A percentile compares a stretch with the other conserved stretches of the same genome.
phyloP scores from a whole-genome alignment of 345 rosid genomes.

The Turritis glabra region DNA sequence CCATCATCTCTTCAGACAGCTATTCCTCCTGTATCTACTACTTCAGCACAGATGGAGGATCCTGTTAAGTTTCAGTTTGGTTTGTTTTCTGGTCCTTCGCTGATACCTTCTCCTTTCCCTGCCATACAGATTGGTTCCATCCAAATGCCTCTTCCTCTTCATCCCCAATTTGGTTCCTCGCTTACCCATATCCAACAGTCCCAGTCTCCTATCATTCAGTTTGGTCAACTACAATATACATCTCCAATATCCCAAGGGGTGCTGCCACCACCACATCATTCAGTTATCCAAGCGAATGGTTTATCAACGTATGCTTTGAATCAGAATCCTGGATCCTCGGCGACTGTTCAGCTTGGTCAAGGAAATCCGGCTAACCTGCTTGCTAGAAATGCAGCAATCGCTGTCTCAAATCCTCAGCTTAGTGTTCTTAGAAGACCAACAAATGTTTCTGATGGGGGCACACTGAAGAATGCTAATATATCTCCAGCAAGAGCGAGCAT shows the following conservation, averaged over 20 bases:
- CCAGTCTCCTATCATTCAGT: constrained; percentile 82
- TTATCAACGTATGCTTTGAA: constrained; percentile 47
- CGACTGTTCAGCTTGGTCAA: constrained; percentile 51
- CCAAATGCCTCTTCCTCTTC: constrained; percentile 98
- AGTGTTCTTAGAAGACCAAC: constrained; percentile 49
- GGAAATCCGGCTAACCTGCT: constrained; percentile 39
- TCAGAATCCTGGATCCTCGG: constrained; percentile 53
- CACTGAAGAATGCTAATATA: constrained; percentile 39
- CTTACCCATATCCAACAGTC: constrained; percentile 62
- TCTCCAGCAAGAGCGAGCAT: constrained; percentile 43
- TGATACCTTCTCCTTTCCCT: constrained; percentile 90
- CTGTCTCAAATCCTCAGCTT: constrained; percentile 50
- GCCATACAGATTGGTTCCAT: constrained; percentile 99
- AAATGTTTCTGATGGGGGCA: constrained; percentile 48
- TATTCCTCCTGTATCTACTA: constrained; percentile 42
- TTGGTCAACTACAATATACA: constrained; percentile 84
- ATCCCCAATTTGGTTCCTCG: constrained; percentile 70
- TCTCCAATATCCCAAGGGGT: constrained; percentile 79
- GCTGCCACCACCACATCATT: constrained; percentile 62
- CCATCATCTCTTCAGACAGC: constrained; percentile 53
- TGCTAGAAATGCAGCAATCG: constrained; percentile 39
- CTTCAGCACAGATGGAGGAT: constrained; percentile 55
- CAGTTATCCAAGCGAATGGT: constrained; percentile 56
- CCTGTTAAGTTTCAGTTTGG: constrained; percentile 94
- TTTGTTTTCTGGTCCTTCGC: constrained; percentile 86